Evolutionary conservation across 2,329 filamentous ascomycete species (phyloP), one percentile per base, ranked within the genome.

Genomic region (Alternaria viburni): DNA sequence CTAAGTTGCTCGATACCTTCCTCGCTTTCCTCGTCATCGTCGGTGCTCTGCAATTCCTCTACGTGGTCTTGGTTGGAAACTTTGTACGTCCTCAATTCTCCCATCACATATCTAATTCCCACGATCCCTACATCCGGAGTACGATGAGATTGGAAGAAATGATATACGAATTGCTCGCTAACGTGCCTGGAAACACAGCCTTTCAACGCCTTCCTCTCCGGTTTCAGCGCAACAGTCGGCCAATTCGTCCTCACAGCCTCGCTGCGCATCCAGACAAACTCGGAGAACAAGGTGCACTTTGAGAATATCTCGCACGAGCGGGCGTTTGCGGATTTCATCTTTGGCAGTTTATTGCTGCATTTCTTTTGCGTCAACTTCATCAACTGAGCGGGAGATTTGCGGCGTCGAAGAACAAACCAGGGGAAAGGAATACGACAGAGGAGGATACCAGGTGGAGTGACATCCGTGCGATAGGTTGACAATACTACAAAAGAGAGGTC

Each of bases 291-390:
- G 84, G 82, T 82, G 63, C 92, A 96, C 60, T 96, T 96, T 77
- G 86, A 87, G 62, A 86, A 85, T 54, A 89, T 94, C 66, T 95
- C 92, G 59, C 90, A 91, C 71, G 93, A 97, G 83, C 88, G 93
- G 80, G 95, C 96, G 43, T 99, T 99, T 81, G 94, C 96, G 77
- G 96, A 99, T 83, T 99, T 91, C 79, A 87, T 99, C 64, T 93
- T 97, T 73, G 96, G 95, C 79, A 97, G 94, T 81, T 81, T 99
- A 80, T 93, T 98, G 79, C 84, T 98, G 80, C 96, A 99, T 85
- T 97, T 98, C 84, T 99, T 99, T 86, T 97, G 94, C 83, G 90
- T 98, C 80, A 99, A 99, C 87, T 99, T 99, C 82, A 98, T 99
- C 85, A 99, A 99, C 87, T 99, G 86, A 85, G 72, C n/a, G 54